Base-by-base conservation (phyloP, 805 yeast genomes). In the Wickerhamiella parazyma region DNA sequence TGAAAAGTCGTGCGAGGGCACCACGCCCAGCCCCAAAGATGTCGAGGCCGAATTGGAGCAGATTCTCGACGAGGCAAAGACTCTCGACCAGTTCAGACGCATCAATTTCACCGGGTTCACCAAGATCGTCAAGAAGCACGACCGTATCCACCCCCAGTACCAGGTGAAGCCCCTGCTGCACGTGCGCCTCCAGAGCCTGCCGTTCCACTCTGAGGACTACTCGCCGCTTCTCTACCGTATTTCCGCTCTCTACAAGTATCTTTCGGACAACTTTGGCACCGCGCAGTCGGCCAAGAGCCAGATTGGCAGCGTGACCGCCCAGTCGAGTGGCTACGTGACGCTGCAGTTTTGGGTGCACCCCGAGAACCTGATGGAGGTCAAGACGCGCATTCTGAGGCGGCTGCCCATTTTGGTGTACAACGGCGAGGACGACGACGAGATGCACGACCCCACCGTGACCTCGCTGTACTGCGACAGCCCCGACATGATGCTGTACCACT, bases 331-430 rank as follows among this genome's bases (percentile, higher is more conserved):
- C 21, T 62, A 57, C 50, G 61, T 66, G 17, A 78, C 84, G 12
- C 77, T 79, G 63, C 85, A 83, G 64, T 89, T 89, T 62, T 89
- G 98, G 98, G 72, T 91, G 36, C 97, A 89, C 60, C 87, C 89
- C n/a, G 98, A 91, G 54, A 82, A 85, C 59, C 60, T 91, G 59
- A 87, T 89, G 95, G 97, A 89, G 65, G 95, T 87, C 45, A 89
- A 89, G 66, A 85, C 97, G n/a, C 77, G 86, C 47, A 83, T 89
- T 51, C 72, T 89, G 58, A 80, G 97, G 60, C 94, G 85, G 55
- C 72, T 89, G 51, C 98, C 98, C 1, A 94, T 87, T 5, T 70
- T 89, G 49, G 81, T 89, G 38, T 91, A 86, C 50, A 68, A 71
- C 51, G 70, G 64, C 40, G 68, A 69, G 45, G 70, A 66, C 42